phyloP scores from a whole-genome alignment of 495 filamentous ascomycete species.

The Aspergillus haitiensis region DNA sequence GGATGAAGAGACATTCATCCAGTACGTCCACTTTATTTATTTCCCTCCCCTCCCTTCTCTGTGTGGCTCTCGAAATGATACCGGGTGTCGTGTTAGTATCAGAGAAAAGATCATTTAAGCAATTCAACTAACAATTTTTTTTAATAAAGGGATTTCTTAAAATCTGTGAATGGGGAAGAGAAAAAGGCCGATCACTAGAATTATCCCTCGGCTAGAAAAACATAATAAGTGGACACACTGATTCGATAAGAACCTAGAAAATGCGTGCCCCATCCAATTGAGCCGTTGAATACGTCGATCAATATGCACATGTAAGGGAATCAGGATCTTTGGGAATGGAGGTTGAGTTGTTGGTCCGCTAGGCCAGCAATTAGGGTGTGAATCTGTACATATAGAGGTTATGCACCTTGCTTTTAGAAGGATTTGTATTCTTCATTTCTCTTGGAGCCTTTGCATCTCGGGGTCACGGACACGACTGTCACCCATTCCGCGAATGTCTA shows the following conservation, averaged over 20 bases:
- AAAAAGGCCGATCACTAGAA: slow-evolving; percentile 67
- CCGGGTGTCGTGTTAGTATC: background rate
- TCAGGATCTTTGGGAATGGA: slow-evolving; percentile 13
- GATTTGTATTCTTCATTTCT: slow-evolving; percentile 24
- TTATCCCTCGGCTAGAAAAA: slow-evolving; percentile 12
- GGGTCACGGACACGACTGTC: too few relatives aligned
- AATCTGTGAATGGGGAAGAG: slow-evolving; percentile 66
- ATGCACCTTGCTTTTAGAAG: slow-evolving; percentile 42
- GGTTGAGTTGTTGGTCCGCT: slow-evolving; percentile 11
- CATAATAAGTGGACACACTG: slow-evolving; percentile 11
- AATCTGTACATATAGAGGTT: slow-evolving; percentile 48
- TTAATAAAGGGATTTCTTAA: slow-evolving; percentile 69
- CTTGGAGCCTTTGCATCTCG: background rate
- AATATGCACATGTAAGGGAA: slow-evolving; percentile 9
- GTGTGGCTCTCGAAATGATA: background rate
- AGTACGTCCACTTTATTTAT: slow-evolving; percentile 58
- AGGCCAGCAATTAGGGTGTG: slow-evolving; percentile 16
- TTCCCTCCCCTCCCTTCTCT: background rate
- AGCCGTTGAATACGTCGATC: slow-evolving; percentile 3
- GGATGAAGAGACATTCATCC: slow-evolving; percentile 97
- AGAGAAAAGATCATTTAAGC: background rate
- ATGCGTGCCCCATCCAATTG: background rate
- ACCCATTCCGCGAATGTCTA: too few relatives aligned
- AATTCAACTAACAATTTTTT: slow-evolving; percentile 7
- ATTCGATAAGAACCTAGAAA: background rate